Base-by-base conservation (phyloP, 495 filamentous ascomycete species). In the Staphylotrichum longicolle region DNA sequence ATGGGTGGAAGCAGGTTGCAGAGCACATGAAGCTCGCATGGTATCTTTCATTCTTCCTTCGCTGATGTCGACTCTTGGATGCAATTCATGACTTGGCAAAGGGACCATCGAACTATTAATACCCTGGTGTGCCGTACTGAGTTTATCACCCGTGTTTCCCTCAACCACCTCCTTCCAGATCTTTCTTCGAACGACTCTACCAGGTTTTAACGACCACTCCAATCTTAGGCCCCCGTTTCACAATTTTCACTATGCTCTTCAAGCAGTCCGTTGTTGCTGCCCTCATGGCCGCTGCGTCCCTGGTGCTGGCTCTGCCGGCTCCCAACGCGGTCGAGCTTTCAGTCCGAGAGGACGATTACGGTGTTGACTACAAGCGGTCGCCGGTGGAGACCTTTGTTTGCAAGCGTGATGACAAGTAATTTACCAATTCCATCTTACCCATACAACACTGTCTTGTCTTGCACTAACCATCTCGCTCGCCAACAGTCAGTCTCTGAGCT, bases 401-500 rank as follows among this genome's bases (percentile, higher is more conserved):
- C 54, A 57, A 57, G 44, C 54, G 54, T 5, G 54, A 32, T 8
- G 33, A 57, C 4, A 40, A 57, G 54, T 57, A 56, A 11, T 34
- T 2, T 4, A 45, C 12, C 8, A 2, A 10, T 37, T n/a, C 32
- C 14, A 3, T 47, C 33, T 39, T 20, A 5, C 3, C 10, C 33
- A 12, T 2, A 1, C 14, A 14, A 27, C 4, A 9, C 27, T 12
- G 47, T 46, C 2, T 41, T 30, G 30, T 45, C 40, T 2, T 14
- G 7, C 14, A 10, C 15, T 30, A 33, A 32, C 40, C 27, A 6
- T 11, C 27, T 56, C 20, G 20, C 20, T 27, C 20, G 20, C 12
- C 15, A 41, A 44, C 20, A 57, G 54, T 34, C 42, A 57, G 14
- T 57, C 54, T 5, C 54, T 57, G 14, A 57, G 42, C 44, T 57